Percentiles rank a stretch among this genome's conserved stretches.
Evolutionary conservation across 169 alveolate species (phyloP).

Genomic region (Plasmodium chabaudi): DNA sequence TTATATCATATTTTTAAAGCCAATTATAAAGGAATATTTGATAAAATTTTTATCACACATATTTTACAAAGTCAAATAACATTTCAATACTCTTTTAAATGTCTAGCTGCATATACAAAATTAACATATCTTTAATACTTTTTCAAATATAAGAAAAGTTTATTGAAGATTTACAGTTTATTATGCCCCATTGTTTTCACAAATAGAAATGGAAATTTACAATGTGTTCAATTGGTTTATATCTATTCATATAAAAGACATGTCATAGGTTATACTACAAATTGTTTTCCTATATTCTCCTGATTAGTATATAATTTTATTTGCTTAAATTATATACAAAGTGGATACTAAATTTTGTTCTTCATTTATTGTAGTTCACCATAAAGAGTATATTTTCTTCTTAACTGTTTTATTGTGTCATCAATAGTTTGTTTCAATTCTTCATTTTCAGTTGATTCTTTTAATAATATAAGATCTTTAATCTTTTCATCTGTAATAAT

Average conservation of each 20-base stretch:
- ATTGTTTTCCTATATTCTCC: constrained; percentile 29
- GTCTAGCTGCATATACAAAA: constrained; percentile 79
- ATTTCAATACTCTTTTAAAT: constrained; percentile 80
- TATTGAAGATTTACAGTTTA: constrained; percentile 68
- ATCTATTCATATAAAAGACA: constrained; percentile 58
- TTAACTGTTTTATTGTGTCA: constrained; percentile 21
- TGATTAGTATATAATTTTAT: constrained; percentile 65
- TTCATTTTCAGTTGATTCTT: constrained; percentile 76
- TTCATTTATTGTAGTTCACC: constrained; percentile 40
- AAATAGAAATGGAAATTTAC: constrained; percentile 64
- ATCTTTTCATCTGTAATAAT: constrained; percentile 78
- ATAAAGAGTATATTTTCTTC: constrained; percentile 12
- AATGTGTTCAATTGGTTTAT: background rate
- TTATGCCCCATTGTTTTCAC: too few relatives aligned
- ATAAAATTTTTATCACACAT: constrained; percentile 69
- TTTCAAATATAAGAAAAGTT: constrained; percentile 68
- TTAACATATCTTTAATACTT: constrained; percentile 79
- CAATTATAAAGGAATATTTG: constrained; percentile 82
- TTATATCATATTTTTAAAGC: constrained; percentile 43
- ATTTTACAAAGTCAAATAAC: constrained; percentile 63
- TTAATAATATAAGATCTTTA: constrained; percentile 76
- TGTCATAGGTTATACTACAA: constrained; percentile 69
- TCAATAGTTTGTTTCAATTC: constrained; percentile 63
- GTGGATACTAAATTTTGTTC: constrained; percentile 54
- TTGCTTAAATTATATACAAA: constrained; percentile 21